Evolutionary conservation across 2,329 filamentous ascomycete species (phyloP), one percentile per base, ranked within the genome.

Genomic region (Polytolypa hystricis): DNA sequence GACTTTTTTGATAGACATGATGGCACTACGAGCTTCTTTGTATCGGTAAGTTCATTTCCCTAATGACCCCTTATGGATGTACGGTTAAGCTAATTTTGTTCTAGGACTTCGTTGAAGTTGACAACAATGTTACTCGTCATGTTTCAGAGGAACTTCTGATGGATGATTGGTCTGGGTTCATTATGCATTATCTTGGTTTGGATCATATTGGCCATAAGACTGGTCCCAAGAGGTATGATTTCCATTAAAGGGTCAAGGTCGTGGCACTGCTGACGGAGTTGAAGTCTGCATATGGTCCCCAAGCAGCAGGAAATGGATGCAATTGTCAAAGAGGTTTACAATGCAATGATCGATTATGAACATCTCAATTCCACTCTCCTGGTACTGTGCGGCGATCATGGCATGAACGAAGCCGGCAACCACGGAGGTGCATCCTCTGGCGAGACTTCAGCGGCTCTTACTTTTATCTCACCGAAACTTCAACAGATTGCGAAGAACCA

Each of bases 361-460:
- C 81, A 94, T 56, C 74, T 95, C 1, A 55, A 74, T 20, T 81
- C 82, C 4, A 86, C 89, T 0, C 64, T 98, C 2, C 71, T 98
- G 30, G 78, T 98, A 3, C 63, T 98, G 5, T 85, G 81, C 39
- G 91, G 91, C 38, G 93, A 98, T 51, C 91, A 98, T 55, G 91
- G 91, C n/a, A 98, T 98, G 91, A 98, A 96, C 49, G 89, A 96
- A 49, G 91, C 84, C 14, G 91, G 91, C 2, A 96, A 96, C 48
- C 91, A 98, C 55, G 91, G 91, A 19, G 91, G 89, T 26, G 95
- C 89, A 7, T 87, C 87, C 0, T 75, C 85, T 1, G 89, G 91
- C 29, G 91, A 98, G 64, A 96, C 91, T 1, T 95, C 89, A 1
- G 81, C 91, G 0, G 91, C 91, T 11, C 65, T 98, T 7, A 73